Evolutionary conservation across 768 basidiomycete species (phyloP).

Genomic region (Tephrocybe sp.): DNA sequence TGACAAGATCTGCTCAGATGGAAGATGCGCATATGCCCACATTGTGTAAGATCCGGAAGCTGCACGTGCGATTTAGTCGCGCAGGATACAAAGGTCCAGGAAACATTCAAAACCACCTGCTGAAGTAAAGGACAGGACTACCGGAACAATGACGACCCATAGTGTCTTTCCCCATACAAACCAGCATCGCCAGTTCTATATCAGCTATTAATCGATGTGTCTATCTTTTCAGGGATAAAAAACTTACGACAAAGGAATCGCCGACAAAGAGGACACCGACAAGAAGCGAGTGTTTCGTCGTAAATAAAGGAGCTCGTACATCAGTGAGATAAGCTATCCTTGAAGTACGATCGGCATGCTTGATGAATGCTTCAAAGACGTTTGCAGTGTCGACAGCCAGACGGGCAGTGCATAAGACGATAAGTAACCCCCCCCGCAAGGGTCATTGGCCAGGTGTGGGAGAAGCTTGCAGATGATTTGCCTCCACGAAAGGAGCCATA

Average conservation of each 20-base stretch:
- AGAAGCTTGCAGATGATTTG: neutral
- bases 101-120: neutral
- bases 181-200: slow-evolving; percentile 8
- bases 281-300: slow-evolving; percentile 4
- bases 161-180: slow-evolving; percentile 5
- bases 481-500: slow-evolving; percentile 4
- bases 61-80: neutral
- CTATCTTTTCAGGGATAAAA: no score
- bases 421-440: neutral
- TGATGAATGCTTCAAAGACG: slow-evolving; percentile 6
- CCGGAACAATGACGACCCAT: neutral
- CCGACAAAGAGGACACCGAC: slow-evolving; percentile 7
- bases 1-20: slow-evolving; percentile 3
- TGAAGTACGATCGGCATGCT: neutral
- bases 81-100: neutral
- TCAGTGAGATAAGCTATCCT: slow-evolving; percentile 1
- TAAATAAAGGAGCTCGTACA: slow-evolving; percentile 3
- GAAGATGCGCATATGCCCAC: slow-evolving; percentile 9
- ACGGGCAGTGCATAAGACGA: neutral
- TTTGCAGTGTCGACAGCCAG: slow-evolving; percentile 4
- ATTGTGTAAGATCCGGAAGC: slow-evolving; percentile 7
- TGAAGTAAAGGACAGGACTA: neutral
- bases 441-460: slow-evolving; percentile 2
- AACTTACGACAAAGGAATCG: slow-evolving; percentile 7
- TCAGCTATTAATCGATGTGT: no score